phyloP scores from a whole-genome alignment of 2,329 filamentous ascomycete genomes.

The Fusarium chlamydosporum region DNA sequence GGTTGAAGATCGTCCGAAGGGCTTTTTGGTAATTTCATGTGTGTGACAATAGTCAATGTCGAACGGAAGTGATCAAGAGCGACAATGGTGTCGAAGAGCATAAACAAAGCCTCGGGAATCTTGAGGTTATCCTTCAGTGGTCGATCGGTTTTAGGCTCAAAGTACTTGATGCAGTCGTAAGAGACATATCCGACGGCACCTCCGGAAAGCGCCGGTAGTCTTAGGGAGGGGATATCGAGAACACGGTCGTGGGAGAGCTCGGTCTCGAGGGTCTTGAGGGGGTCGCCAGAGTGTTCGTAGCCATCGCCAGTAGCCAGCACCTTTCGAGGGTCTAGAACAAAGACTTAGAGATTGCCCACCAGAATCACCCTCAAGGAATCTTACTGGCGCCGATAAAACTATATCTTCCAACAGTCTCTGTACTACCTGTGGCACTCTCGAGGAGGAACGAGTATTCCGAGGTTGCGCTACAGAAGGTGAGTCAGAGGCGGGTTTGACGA shows the following conservation, averaged over 20 bases:
- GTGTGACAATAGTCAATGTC: conserved; percentile 93
- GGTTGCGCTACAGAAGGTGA: conserved; percentile 47
- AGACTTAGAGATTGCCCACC: conserved; percentile 27
- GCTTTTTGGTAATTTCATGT: conserved; percentile 77
- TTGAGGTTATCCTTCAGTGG: conserved; percentile 88
- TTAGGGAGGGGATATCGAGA: conserved; percentile 84
- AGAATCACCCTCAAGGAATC: conserved; percentile 1
- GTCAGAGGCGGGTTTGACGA: conserved; percentile 33
- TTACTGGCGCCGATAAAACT: conserved; percentile 86
- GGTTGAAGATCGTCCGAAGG: conserved; percentile 64
- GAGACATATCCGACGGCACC: conserved; percentile 97
- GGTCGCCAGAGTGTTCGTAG: conserved; percentile 87
- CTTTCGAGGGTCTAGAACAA: conserved; percentile 72
- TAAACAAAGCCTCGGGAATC: conserved; percentile 95
- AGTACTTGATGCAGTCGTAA: conserved; percentile 97
- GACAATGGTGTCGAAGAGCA: conserved; percentile 95
- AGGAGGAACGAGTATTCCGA: conserved; percentile 93
- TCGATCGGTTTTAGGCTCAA: conserved; percentile 95
- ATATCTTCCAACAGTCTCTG: conserved; percentile 93
- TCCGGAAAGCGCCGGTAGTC: conserved; percentile 87
- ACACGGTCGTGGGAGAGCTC: conserved; percentile 86
- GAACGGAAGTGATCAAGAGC: conserved; percentile 96
- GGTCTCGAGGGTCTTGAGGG: conserved; percentile 83
- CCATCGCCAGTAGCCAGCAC: conserved; percentile 89
- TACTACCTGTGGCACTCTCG: conserved; percentile 85